Percentiles rank a stretch among this genome's conserved stretches.
These are phyloP conservation scores for Sugiyamaella marilandica DNA, from an alignment of 805 yeast genomes.

Conservation along the genomic window DNA sequence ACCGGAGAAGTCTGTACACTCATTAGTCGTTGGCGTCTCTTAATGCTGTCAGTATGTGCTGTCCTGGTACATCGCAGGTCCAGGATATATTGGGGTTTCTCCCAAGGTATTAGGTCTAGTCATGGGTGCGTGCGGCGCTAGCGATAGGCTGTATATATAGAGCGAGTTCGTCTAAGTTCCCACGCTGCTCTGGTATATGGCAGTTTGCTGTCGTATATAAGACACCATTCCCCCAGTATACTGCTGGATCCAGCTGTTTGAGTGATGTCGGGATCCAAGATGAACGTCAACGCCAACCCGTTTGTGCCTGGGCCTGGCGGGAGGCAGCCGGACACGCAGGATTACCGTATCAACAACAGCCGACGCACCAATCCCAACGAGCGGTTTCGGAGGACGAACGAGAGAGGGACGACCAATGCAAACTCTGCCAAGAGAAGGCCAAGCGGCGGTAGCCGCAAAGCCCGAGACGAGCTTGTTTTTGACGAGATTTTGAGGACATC, in stretches of 20 bases:
- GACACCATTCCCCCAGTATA: neutral
- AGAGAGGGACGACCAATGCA: neutral
- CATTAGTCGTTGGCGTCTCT: slow-evolving; percentile 4
- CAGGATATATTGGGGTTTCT: too few relatives aligned
- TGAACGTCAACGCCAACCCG: slow-evolving; percentile 5
- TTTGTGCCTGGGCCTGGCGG: slow-evolving; percentile 6
- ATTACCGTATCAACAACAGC: neutral
- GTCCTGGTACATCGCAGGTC: too few relatives aligned
- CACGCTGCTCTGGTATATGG: neutral
- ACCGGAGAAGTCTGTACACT: slow-evolving; percentile 13
- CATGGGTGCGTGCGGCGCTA: too few relatives aligned
- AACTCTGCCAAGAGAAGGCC: neutral
- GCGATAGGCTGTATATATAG: too few relatives aligned
- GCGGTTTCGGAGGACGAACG: neutral
- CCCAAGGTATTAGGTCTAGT: too few relatives aligned
- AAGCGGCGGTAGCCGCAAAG: neutral
- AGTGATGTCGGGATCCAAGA: slow-evolving; percentile 2
- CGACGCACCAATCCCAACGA: neutral
- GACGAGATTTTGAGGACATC: slow-evolving; percentile 9
- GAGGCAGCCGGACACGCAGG: neutral
- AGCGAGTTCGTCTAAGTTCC: too few relatives aligned
- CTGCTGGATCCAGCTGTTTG: neutral
- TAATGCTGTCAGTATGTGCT: neutral
- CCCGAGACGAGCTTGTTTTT: neutral
- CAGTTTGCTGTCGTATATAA: neutral